Conservation (phyloP, 169 alveolate species). For the Eimeria brunetti region DNA sequence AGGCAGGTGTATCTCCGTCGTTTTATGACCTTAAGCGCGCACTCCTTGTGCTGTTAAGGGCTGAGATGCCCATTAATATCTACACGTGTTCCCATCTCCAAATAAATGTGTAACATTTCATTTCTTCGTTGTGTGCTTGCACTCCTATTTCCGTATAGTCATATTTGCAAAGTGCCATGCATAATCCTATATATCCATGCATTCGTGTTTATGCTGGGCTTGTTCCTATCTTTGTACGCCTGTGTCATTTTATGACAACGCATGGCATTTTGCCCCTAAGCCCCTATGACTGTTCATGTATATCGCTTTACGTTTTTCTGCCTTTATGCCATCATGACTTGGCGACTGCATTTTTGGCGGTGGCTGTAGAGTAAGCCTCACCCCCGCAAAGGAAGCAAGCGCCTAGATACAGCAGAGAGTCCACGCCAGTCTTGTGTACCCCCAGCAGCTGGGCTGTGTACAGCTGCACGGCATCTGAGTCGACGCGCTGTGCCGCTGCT, state of each 20-base stretch:
- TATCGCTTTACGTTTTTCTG: background rate
- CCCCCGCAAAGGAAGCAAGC: conserved; percentile 58
- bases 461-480: conserved; percentile 58
- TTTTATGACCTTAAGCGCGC: no score
- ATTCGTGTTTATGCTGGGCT: background rate
- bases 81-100: background rate
- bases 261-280: background rate
- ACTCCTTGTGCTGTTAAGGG: background rate
- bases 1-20: background rate
- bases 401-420: conserved; percentile 35
- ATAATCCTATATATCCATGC: background rate
- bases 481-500: conserved; percentile 53
- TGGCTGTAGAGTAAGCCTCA: background rate
- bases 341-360: background rate
- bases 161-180: background rate
- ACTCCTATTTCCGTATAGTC: background rate
- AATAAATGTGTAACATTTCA: background rate
- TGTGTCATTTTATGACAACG: background rate
- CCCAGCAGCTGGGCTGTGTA: conserved; percentile 62
- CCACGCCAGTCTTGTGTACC: conserved; percentile 59
- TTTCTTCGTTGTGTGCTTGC: background rate
- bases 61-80: background rate
- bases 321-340: background rate
- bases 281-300: background rate
- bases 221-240: background rate